These are phyloP conservation scores for Pythium rhizo-oryzae DNA, from an alignment of 352 stramenopile species.

Conservation along the genomic window DNA sequence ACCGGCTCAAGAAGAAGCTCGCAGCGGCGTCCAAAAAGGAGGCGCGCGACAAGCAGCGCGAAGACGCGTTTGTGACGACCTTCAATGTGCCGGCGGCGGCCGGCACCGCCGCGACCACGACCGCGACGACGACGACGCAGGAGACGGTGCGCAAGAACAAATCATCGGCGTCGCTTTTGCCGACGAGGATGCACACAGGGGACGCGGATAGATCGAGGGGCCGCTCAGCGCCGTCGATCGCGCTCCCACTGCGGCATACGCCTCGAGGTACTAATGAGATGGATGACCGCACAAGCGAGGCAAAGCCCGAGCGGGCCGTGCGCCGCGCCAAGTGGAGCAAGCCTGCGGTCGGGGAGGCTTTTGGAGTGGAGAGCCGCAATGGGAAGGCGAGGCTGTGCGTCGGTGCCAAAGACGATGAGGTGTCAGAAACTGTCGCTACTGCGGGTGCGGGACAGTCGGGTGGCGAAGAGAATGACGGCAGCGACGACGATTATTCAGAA, in stretches of 20 bases:
- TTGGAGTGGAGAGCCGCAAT: conserved; percentile 25
- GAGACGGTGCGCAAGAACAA: conserved; percentile 44
- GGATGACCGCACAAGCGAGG: not conserved
- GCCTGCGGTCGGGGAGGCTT: conserved; percentile 11
- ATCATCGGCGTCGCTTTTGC: conserved; percentile 47
- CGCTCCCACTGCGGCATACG: conserved; percentile 29
- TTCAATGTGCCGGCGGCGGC: conserved; percentile 60
- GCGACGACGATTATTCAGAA: conserved; percentile 71
- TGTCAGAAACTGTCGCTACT: not conserved
- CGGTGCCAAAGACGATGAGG: conserved; percentile 15
- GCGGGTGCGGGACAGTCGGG: not conserved
- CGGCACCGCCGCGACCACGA: not conserved
- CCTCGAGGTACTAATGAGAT: conserved; percentile 8
- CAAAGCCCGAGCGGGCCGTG: conserved; percentile 8
- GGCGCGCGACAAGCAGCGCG: conserved; percentile 54
- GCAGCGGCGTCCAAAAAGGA: conserved; percentile 55
- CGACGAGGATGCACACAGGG: conserved; percentile 32
- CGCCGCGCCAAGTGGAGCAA: conserved; percentile 58
- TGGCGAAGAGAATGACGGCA: conserved; percentile 36
- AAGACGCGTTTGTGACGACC: conserved; percentile 78
- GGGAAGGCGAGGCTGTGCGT: conserved; percentile 20
- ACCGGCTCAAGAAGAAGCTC: conserved; percentile 81
- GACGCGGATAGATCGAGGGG: conserved; percentile 30
- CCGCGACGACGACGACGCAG: not conserved
- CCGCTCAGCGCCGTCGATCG: conserved; percentile 50